Conservation (phyloP, 176 grass and related monocot genomes). For the Aegilops umbellulata region DNA sequence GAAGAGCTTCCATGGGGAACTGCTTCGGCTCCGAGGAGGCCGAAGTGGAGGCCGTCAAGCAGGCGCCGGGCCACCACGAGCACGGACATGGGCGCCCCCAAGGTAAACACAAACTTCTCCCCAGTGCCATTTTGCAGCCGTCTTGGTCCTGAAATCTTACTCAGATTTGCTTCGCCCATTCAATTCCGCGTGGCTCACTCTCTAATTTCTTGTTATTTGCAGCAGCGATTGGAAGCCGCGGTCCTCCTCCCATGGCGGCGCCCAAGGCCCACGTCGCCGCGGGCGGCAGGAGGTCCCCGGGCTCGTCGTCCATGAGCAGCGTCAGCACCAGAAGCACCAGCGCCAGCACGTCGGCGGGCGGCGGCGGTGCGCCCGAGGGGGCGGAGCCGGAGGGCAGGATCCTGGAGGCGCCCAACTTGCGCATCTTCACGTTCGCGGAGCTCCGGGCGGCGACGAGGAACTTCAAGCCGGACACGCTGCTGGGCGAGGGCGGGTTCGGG, state of each 20-base stretch:
- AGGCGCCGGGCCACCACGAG: neutral
- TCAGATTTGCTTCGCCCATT: neutral
- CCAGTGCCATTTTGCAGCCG: constrained; percentile 1
- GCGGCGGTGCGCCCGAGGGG: neutral
- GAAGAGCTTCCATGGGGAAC: constrained; percentile 41
- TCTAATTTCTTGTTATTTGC: neutral
- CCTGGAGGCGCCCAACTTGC: constrained; percentile 62
- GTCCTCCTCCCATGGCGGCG: neutral
- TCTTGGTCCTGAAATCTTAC: neutral
- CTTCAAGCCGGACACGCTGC: constrained; percentile 57
- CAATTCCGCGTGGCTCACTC: neutral
- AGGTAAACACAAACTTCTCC: neutral
- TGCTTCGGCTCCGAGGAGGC: constrained; percentile 53
- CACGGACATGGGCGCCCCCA: neutral
- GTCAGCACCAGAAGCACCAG: neutral
- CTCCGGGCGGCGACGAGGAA: constrained; percentile 52
- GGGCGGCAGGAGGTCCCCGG: neutral
- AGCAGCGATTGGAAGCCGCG: neutral
- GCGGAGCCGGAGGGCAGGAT: constrained; percentile 60
- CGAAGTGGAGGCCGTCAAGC: constrained; percentile 11
- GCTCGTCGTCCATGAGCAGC: constrained; percentile 39
- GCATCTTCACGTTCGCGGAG: constrained; percentile 63
- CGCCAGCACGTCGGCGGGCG: neutral
- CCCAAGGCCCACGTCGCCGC: neutral
- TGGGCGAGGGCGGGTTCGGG: constrained; percentile 85